Base-by-base conservation (phyloP, 169 alveolate species). In the Plasmodium billcollinsi region DNA sequence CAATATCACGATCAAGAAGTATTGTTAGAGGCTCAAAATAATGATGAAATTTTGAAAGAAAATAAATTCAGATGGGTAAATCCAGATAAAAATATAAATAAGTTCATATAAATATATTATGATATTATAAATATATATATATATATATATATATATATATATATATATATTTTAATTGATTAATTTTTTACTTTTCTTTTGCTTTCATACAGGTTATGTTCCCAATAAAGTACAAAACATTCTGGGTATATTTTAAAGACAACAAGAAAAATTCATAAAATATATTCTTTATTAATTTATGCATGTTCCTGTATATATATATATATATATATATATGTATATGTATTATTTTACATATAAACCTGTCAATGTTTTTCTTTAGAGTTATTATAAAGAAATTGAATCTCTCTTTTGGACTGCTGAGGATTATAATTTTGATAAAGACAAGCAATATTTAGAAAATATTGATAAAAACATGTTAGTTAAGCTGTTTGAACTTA, bases 381-480 rank as follows among this genome's bases (percentile, higher is more conserved):
- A 80, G 90, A 95, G 92, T 61, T 95, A 94, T 94, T 96, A 96
- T 92, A 96, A 96, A 74, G 94, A 95, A 69, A 94, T 95, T 45
- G 94, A 92, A 80, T 97, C 97, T 49, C 78, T 94, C 33, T 96
- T 96, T 89, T 96, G 98, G 98, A 95, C 97, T 14, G 97, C 97
- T 24, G 97, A 96, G 56, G 97, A 95, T 61, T 95, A 95, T 65
- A 96, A 96, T 73, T 93, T 95, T 20, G 95, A 91, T 75, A 93
- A 95, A 45, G 98, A 96, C 65, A 89, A 67, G 62, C 63, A n/a
- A 12, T 63, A 39, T 66, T 70, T 93, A 56, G 75, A 56, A 15
- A 67, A 47, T 6, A 26, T 89, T 47, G 94, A 93, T 72, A 76
- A 80, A 56, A 83, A 39, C 21, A 75, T 80, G 50, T 21, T 89